Percentiles rank a stretch among this genome's conserved stretches.
Conservation (phyloP, 805 yeast species). For the Kodamaea neixiangensis region DNA sequence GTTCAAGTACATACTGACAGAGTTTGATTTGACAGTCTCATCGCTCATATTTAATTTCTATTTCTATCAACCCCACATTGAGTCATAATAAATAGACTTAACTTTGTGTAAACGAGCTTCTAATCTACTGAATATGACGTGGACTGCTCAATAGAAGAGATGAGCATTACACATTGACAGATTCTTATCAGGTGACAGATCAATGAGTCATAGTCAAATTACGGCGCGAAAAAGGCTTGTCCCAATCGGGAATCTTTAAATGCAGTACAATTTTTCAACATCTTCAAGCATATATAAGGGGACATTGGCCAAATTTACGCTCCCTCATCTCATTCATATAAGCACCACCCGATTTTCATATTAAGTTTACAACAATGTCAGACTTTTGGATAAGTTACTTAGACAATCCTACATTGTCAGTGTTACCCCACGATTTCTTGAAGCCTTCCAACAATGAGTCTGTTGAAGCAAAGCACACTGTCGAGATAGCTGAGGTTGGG, state of each 20-base stretch:
- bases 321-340: background rate
- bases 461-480: constrained; percentile 57
- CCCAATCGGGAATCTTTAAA: background rate
- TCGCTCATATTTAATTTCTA: too few species aligned
- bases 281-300: background rate
- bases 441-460: constrained; percentile 70
- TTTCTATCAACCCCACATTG: too few species aligned
- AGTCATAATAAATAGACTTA: too few species aligned
- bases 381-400: constrained; percentile 62
- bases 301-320: background rate
- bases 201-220: too few species aligned
- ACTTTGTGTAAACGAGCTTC: too few species aligned
- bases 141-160: too few species aligned
- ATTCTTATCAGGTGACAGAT: too few species aligned
- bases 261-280: background rate
- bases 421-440: constrained; percentile 83
- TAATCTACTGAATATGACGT: too few species aligned
- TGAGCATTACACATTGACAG: too few species aligned
- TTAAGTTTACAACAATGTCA: constrained; percentile 16
- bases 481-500: constrained; percentile 20
- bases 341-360: background rate
- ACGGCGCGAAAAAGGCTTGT: too few species aligned
- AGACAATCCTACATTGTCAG: constrained; percentile 82
- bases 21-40: too few species aligned
- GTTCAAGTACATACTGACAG: too few species aligned